Evolutionary conservation across 768 basidiomycete genomes (phyloP), one percentile per base, ranked within the genome.

Genomic region (Agaricus bisporus): DNA sequence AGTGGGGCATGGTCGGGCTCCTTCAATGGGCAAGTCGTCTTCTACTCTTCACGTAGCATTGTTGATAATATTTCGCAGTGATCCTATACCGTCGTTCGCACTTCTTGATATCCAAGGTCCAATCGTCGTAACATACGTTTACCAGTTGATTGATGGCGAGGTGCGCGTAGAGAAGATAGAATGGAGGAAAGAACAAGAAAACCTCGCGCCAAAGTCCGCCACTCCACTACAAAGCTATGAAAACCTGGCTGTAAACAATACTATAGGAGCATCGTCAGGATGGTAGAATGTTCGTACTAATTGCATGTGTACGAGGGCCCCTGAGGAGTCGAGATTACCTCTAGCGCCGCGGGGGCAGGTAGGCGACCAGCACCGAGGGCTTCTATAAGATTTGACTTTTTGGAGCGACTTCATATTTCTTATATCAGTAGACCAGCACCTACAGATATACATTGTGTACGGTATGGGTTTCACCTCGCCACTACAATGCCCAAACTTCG

Each of bases 31-130:
- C 87, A 61, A 37, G 20, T 26, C 47, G 32, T 7, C 15, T 11
- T 22, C 18, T n/a, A 50, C 8, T 7, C 15, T 10, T 36, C 20
- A 18, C 29, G 20, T 41, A 49, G 25, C 26, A 18, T 41, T 51
- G 20, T 55, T 25, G 39, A 42, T 26, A 29, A 10, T 45, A 15
- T 29, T 29, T 57, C n/a, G 29, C 61, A 94, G 92, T 3, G 91
- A 92, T 26, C 85, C 88, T 2, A 92, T 81, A 1, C 95, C 97
- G 0, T 94, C 92, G 2, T 99, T 99, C 63, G 97, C 97, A 0
- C 72, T 98, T 42, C 92, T 99, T 88, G 97, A 98, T 66, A 86
- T 99, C 35, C 97, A 99, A 70, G 97, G 97, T 4, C 83, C 91
- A 2, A 92, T 95, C 8, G 90, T 99, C 32, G 94, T 97, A 25